phyloP scores from a whole-genome alignment of 768 basidiomycete species.

The Pilatotrama ljubarskyi region DNA sequence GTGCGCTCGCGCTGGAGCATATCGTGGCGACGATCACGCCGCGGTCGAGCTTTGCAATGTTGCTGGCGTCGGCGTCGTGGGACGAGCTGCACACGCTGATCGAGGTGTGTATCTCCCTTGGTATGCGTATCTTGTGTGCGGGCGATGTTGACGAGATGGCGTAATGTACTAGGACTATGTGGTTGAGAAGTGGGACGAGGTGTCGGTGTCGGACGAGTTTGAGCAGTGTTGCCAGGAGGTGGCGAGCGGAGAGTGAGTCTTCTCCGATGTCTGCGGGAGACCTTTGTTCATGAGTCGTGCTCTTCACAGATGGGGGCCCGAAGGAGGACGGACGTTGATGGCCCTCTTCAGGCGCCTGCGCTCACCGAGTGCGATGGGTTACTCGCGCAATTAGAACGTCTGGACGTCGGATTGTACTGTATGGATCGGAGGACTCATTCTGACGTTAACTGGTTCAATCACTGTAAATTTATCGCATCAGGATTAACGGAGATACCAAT shows the following conservation, averaged over 20 bases:
- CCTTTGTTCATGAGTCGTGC: background rate
- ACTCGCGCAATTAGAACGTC: conserved; percentile 17
- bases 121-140: conserved; percentile 15
- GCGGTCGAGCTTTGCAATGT: conserved; percentile 62
- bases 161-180: conserved; percentile 60
- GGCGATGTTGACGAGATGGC: background rate
- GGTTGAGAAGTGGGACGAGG: conserved; percentile 75
- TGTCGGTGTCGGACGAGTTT: conserved; percentile 62
- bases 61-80: conserved; percentile 69
- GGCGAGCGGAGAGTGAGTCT: conserved; percentile 68
- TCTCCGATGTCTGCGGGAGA: background rate
- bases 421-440: background rate
- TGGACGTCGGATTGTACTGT: background rate
- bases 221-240: conserved; percentile 72
- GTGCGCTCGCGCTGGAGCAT: conserved; percentile 68
- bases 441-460: background rate
- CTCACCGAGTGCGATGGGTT: conserved; percentile 46
- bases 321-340: conserved; percentile 69
- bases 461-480: background rate
- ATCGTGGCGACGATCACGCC: conserved; percentile 70
- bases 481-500: too few species aligned
- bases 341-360: conserved; percentile 66
- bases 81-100: conserved; percentile 61
- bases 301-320: conserved; percentile 59
- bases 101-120: conserved; percentile 44